Percentiles rank a stretch among this genome's conserved stretches.
Conservation (phyloP, 1,139 yeast genomes). For the Candida tropicalis region DNA sequence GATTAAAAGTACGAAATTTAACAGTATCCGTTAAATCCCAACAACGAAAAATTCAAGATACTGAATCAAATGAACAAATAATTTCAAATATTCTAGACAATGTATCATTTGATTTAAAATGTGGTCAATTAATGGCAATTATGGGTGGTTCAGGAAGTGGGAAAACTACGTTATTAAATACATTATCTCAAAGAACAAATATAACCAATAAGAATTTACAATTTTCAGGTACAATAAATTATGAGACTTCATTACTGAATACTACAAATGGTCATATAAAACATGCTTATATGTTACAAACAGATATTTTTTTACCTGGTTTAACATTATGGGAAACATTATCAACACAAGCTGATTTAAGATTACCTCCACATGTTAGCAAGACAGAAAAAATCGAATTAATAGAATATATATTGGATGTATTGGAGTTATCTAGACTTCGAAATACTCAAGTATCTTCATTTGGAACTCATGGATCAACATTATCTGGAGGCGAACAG, state of each 20-base stretch:
- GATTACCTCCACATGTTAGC: conserved; percentile 49
- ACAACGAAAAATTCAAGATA: conserved; percentile 8
- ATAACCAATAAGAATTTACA: conserved; percentile 31
- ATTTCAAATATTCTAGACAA: conserved; percentile 34
- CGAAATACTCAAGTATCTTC: conserved; percentile 59
- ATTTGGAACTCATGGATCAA: conserved; percentile 43
- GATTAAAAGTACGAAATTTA: conserved; percentile 31
- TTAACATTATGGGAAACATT: conserved; percentile 74
- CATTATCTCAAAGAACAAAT: conserved; percentile 63
- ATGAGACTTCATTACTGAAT: conserved; percentile 16
- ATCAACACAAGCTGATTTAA: conserved; percentile 67
- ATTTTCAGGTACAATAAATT: conserved; percentile 35
- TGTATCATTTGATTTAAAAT: conserved; percentile 57
- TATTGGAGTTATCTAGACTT: conserved; percentile 64
- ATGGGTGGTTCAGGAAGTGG: conserved; percentile 90
- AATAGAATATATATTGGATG: conserved; percentile 60
- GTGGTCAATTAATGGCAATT: conserved; percentile 63
- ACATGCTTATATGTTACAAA: conserved; percentile 76
- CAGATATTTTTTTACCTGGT: conserved; percentile 72
- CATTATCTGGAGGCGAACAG: conserved; percentile 83
- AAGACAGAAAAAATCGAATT: conserved; percentile 44
- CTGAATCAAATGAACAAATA: not conserved
- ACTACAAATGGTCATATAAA: conserved; percentile 32
- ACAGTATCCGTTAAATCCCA: conserved; percentile 30
- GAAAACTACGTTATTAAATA: conserved; percentile 77